Base-by-base conservation (phyloP, 2,329 filamentous ascomycete genomes). In the Mycosphaerella sp. region DNA sequence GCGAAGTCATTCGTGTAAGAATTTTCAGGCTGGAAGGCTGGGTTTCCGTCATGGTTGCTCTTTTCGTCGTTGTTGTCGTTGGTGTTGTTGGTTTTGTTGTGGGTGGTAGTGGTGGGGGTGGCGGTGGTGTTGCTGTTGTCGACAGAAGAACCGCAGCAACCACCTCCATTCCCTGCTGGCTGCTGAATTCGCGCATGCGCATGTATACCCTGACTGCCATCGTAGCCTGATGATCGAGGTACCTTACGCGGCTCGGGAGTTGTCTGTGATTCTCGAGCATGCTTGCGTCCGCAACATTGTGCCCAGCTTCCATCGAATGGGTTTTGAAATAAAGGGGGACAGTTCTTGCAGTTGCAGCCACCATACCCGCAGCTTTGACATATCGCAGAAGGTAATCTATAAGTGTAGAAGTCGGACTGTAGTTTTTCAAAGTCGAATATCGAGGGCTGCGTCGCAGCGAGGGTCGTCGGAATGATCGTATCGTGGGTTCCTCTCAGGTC, bases 321-420 rank as follows among this genome's bases (percentile, higher is more conserved):
- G 43, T 59, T 64, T 49, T 67, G 65, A 49, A 67, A 64, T 41
- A 64, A 52, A 3, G 64, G 62, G 7, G 65, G 65, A 44, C 65
- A 67, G 32, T 61, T 64, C 14, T 63, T 51, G 46, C 65, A 67
- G 21, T 63, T 66, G 44, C 65, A 67, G 28, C 64, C 64, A 47
- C 55, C 61, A 2, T 65, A 56, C 30, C 64, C 63, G 46, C 65
- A 67, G 14, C 62, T 66, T 52, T 66, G 65, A 46, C 65, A 67
- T 18, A 67, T 66, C 10, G 64, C 62, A 10, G 56, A 60, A 1
- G 65, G 64, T 32, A 65, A 61, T 40, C 65, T 64, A 39, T 66
- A 64, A 28, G 44, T 56, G 28, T 61, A 53, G 53, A 65, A 67
- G 45, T 64, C 59, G 27, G 49, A 53, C 14, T 52, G 57, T 18